A percentile compares a stretch with the other conserved stretches of the same genome.
These are phyloP conservation scores for Herpotrichia juniperi DNA, from an alignment of 2,329 filamentous ascomycete genomes.

Conservation along the genomic window DNA sequence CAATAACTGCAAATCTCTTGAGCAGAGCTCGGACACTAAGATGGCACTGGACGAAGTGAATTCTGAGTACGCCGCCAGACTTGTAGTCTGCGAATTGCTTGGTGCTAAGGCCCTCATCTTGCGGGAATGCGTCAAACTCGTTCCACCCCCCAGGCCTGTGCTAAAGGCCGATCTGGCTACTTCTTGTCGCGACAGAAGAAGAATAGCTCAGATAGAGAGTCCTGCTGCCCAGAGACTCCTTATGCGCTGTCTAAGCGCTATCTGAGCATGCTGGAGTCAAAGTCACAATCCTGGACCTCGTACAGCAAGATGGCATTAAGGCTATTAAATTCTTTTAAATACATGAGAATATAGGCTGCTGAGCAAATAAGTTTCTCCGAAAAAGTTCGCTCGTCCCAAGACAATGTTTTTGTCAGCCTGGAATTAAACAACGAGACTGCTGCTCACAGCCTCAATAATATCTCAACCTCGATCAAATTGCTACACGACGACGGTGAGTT, in stretches of 20 bases:
- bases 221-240: conserved; percentile 43
- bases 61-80: conserved; percentile 65
- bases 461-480: too few species aligned
- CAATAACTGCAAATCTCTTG: conserved; percentile 59
- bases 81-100: conserved; percentile 67
- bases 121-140: conserved; percentile 57
- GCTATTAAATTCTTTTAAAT: conserved; percentile 27
- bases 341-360: conserved; percentile 27
- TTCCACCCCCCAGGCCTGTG: conserved; percentile 46
- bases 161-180: conserved; percentile 25
- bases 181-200: conserved; percentile 19
- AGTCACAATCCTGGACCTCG: conserved; percentile 67
- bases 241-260: conserved; percentile 55
- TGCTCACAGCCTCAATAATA: background rate
- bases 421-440: conserved; percentile 2
- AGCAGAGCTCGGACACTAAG: conserved; percentile 38
- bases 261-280: conserved; percentile 59
- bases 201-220: conserved; percentile 15
- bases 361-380: conserved; percentile 32
- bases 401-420: conserved; percentile 10
- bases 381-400: conserved; percentile 25
- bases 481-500: background rate
- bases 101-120: conserved; percentile 60
- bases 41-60: conserved; percentile 48
- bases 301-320: conserved; percentile 59